Base-by-base conservation (phyloP, 2,329 filamentous ascomycete genomes). In the Cadophora luteo-olivacea region DNA sequence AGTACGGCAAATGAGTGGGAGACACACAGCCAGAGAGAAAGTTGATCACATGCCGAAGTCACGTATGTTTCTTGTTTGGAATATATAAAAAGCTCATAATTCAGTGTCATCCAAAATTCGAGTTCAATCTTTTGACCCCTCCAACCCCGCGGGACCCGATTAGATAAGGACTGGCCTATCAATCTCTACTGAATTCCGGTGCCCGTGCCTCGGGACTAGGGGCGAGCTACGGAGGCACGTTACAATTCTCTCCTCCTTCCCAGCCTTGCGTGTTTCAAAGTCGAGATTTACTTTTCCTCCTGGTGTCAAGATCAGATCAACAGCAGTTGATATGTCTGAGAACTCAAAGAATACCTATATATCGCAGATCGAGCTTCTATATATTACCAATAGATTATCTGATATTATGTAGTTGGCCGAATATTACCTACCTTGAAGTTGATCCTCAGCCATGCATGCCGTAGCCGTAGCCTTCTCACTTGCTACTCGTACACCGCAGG, bases 101-200 rank as follows among this genome's bases (percentile, higher is more conserved):
- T 6, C n/a, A 36, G 33, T 29, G 29, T 55, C 6, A 29, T 16
- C 25, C 32, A 7, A 4, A 16, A 32, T 1, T 29, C 51, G 41
- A 45, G 19, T 2, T 33, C 29, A 19, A 16, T 19, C n/a, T n/a
- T 55, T n/a, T 33, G 14, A 58, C 55, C 55, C 55, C 55, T 58
- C 55, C 32, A 58, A 58, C 55, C 55, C 55, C 55, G 55, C 55
- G 7, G 55, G 38, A 1, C 6, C 33, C 33, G 54, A 58, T 58
- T 58, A 58, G 55, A 58, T 58, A 58, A 58, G 32, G 32, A 9
- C 9, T 22, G 16, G 33, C n/a, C 29, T 57, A 36, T 57, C 33
- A 36, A 25, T 38, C 9, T 33, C 5, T 45, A 14, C 11, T 45
- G 41, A 45, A 19, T 55, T 19, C 52, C 52, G 29, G 29, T 29